A percentile compares a stretch with the other conserved stretches of the same genome.
Evolutionary conservation across 192 early-diverging fungal species (phyloP).

Genomic region (Thoreauomyces humboldtii): DNA sequence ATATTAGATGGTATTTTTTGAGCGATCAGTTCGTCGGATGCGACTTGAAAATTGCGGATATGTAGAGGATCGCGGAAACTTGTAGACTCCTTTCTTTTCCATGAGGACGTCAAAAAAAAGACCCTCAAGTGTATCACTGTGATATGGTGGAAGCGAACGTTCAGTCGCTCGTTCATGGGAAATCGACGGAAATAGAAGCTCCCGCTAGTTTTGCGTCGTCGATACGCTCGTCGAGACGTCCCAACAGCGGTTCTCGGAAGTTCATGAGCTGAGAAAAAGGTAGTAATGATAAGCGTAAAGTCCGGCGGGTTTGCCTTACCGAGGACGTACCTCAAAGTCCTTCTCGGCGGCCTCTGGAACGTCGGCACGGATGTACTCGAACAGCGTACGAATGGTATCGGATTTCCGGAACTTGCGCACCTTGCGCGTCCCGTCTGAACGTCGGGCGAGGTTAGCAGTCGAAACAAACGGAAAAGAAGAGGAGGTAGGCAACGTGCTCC

Average conservation of each 20-base stretch:
- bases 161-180: too few species aligned
- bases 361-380: constrained; percentile 79
- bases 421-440: constrained; percentile 66
- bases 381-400: constrained; percentile 70
- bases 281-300: constrained; percentile 4
- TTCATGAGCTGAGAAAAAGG: constrained; percentile 45
- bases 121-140: too few species aligned
- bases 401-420: constrained; percentile 75
- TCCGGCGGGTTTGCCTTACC: background rate
- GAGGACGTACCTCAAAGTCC: constrained; percentile 65
- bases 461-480: too few species aligned
- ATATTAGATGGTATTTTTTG: too few species aligned
- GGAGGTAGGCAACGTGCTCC: background rate
- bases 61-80: too few species aligned
- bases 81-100: too few species aligned
- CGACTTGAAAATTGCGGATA: too few species aligned
- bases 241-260: constrained; percentile 66
- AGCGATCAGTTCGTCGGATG: too few species aligned
- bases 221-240: constrained; percentile 66
- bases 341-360: constrained; percentile 60
- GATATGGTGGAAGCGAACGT: too few species aligned
- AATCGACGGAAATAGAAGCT: constrained; percentile 20
- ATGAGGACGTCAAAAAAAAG: too few species aligned
- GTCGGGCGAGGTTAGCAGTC: too few species aligned
- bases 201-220: constrained; percentile 53